Percentiles rank a stretch among this genome's conserved stretches.
Evolutionary conservation across 2,329 filamentous ascomycete species (phyloP).

Genomic region (Berkeleyomyces basicola): DNA sequence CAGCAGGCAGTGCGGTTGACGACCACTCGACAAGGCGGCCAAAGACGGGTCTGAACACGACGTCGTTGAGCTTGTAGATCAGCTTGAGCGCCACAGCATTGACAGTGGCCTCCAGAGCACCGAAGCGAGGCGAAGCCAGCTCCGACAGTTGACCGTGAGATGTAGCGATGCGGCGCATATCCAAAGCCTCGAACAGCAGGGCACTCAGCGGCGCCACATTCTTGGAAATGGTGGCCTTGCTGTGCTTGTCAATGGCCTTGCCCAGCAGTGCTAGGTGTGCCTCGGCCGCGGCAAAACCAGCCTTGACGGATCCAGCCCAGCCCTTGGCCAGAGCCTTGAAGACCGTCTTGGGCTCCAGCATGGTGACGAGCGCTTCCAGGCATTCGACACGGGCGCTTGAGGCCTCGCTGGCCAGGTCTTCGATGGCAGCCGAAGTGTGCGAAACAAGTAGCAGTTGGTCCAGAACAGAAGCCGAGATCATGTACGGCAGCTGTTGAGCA

Average conservation of each 20-base stretch:
- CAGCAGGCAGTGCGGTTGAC: constrained; percentile 38
- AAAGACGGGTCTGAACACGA: constrained; percentile 84
- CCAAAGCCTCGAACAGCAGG: constrained; percentile 42
- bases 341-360: constrained; percentile 60
- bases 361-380: constrained; percentile 57
- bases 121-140: constrained; percentile 32
- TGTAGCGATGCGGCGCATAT: constrained; percentile 44
- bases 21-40: constrained; percentile 73
- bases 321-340: constrained; percentile 57
- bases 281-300: constrained; percentile 44
- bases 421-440: constrained; percentile 49
- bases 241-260: constrained; percentile 55
- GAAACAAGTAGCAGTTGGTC: constrained; percentile 56
- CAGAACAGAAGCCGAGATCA: constrained; percentile 63
- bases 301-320: constrained; percentile 47
- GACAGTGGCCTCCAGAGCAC: constrained; percentile 44
- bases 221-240: constrained; percentile 64
- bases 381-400: constrained; percentile 51
- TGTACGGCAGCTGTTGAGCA: constrained; percentile 72
- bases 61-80: constrained; percentile 93
- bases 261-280: constrained; percentile 57
- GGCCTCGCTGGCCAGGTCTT: constrained; percentile 39
- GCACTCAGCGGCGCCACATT: constrained; percentile 53
- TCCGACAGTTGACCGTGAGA: constrained; percentile 29
- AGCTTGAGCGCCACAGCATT: constrained; percentile 68